phyloP scores from a whole-genome alignment of 805 yeast genomes.

The Blastobotrys attinorum region DNA sequence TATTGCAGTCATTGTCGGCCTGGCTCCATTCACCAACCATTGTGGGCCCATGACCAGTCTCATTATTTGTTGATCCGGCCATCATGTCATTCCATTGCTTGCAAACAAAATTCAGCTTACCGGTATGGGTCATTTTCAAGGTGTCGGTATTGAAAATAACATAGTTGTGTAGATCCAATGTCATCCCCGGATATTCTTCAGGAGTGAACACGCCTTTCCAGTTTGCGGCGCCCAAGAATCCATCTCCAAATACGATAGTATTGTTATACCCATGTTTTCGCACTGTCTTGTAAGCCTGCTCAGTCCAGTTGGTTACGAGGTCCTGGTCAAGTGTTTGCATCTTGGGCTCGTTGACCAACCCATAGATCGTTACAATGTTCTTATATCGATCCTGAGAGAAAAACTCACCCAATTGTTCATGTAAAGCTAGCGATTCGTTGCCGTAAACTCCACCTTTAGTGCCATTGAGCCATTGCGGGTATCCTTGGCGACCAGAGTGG shows the following conservation, averaged over 20 bases:
- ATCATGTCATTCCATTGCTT: constrained; percentile 44
- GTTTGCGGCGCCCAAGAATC: constrained; percentile 50
- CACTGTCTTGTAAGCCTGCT: constrained; percentile 47
- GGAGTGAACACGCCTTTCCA: constrained; percentile 53
- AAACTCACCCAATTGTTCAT: constrained; percentile 47
- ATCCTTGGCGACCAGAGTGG: constrained; percentile 60
- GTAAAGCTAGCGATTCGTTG: constrained; percentile 40
- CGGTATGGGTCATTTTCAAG: constrained; percentile 24
- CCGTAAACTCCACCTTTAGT: constrained; percentile 38
- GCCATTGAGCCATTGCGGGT: constrained; percentile 35
- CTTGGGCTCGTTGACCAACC: constrained; percentile 72
- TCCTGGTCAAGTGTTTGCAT: constrained; percentile 43
- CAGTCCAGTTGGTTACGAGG: constrained; percentile 47
- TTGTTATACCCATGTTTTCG: constrained; percentile 42
- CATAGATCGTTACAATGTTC: constrained; percentile 71
- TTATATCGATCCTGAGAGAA: constrained; percentile 54
- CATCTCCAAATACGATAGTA: constrained; percentile 66
- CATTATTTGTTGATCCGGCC: constrained; percentile 45
- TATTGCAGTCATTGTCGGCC: constrained; percentile 79
- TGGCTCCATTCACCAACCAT: constrained; percentile 79
- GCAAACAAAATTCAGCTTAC: constrained; percentile 31
- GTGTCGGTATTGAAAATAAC: constrained; percentile 49
- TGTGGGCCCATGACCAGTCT: constrained; percentile 54
- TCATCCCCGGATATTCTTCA: constrained; percentile 48
- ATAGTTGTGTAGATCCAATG: constrained; percentile 81